A percentile compares a stretch with the other conserved stretches of the same genome.
These are phyloP conservation scores for Zymoseptoria brevis DNA, from an alignment of 2,329 filamentous ascomycete species.

Conservation along the genomic window DNA sequence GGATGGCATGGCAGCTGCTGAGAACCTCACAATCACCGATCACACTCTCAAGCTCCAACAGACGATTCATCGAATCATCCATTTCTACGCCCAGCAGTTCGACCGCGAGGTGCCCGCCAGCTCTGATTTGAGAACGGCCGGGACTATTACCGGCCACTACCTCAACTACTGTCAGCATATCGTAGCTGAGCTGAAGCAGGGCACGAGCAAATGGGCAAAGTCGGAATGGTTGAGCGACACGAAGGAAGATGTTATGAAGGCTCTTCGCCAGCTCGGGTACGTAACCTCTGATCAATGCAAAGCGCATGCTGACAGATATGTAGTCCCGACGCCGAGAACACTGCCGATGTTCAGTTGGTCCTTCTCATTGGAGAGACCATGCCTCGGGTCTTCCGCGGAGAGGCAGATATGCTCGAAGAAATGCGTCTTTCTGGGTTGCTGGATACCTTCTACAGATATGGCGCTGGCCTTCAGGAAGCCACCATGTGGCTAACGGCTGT, in stretches of 20 bases:
- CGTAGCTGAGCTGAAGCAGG: background rate
- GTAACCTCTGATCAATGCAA: background rate
- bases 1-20: background rate
- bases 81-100: background rate
- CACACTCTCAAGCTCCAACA: background rate
- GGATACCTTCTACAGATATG: slow-evolving; percentile 28
- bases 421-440: slow-evolving; percentile 31
- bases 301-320: background rate
- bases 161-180: background rate
- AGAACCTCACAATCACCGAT: background rate
- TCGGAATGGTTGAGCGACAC: background rate
- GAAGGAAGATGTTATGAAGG: background rate
- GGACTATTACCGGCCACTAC: background rate
- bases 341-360: background rate
- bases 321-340: background rate
- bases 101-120: background rate
- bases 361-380: slow-evolving; percentile 28
- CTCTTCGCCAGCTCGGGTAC: background rate
- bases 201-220: background rate
- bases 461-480: background rate
- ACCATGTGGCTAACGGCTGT: background rate
- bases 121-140: background rate
- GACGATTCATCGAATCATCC: background rate
- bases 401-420: slow-evolving; percentile 31
- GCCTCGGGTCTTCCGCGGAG: slow-evolving; percentile 26